Base-by-base conservation (phyloP, 1,284 basidiomycete species). In the Cutaneotrichosporon dermatis region DNA sequence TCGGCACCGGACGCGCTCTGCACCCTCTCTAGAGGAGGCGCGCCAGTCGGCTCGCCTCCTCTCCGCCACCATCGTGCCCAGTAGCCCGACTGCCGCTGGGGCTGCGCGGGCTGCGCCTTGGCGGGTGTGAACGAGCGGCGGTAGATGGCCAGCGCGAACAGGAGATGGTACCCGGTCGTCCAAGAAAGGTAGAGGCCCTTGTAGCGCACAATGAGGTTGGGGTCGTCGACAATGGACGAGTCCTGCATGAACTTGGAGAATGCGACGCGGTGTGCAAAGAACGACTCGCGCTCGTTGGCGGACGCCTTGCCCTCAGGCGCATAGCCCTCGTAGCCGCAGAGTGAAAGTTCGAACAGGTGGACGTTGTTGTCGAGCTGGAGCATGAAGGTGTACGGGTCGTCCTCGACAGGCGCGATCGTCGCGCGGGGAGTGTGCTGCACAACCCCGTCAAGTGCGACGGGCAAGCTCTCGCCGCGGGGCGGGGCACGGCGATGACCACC, bases 191-290 rank as follows among this genome's bases (percentile, higher is more conserved):
- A 81, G 63, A 69, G 63, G n/a, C 69, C 69, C 44, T 76, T 70
- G 68, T 82, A 83, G 42, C 78, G 72, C 25, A 83, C 69, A 34
- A 82, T 80, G 11, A 83, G 70, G 39, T 76, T 68, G 11, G 78
- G 74, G 61, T 82, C 79, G 58, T 82, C 79, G 6, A 82, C 76
- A n/a, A 82, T 66, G 3, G 73, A 68, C 2, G 76, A 71, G 54
- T 82, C 78, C 58, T 79, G 76, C 51, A 82, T 74, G 66, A 83
- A 84, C 13, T 74, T 73, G 62, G 78, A 75, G 68, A 80, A 83
- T 6, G 80, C 76, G n/a, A 83, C 68, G 9, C 80, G 74, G 12
- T 77, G 74, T n/a, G 74, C 70, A 33, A 73, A 56, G 58, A 83
- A 83, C 0, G 66, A 64, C 4, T 72, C 66, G 6, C 72, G 69